Base-by-base conservation (phyloP, 768 basidiomycete genomes). In the Boletus reticuloceps region DNA sequence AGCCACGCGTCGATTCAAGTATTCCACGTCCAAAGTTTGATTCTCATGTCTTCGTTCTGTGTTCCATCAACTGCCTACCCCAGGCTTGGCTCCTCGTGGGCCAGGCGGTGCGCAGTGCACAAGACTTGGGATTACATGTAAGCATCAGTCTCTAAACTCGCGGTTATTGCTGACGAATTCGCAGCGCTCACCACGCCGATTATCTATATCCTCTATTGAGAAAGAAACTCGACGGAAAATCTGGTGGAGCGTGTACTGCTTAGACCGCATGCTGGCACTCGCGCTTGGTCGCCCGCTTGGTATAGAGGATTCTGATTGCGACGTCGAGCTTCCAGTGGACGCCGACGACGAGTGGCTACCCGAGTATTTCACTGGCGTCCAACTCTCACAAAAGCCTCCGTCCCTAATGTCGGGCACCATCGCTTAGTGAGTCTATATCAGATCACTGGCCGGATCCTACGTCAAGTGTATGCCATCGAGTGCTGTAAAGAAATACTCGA, bases 51-150 rank as follows among this genome's bases (percentile, higher is more conserved):
- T 49, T 88, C 92, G 2, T 95, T 94, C 75, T 96, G 56, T 94
- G 93, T 67, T 93, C 92, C 51, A 81, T 95, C 62, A 96, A 96
- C 66, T 94, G 93, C 67, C 82, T 96, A 49, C 94, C 94, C 4
- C 94, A 94, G 73, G 91, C 93, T 31, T 96, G 94, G 94, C 82
- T 95, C 58, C 79, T 94, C 54, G 83, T 94, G 51, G 94, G 94
- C 41, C 94, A 95, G 69, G 94, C 91, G 22, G 84, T 96, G 45
- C 84, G 94, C 55, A 85, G 85, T 55, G 93, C 89, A 4, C 94
- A 95, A 70, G 94, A 96, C 74, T 78, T 95, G 40, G 94, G 94
- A 43, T 80, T 96, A 62, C 94, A 95, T 75, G 92, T 94, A 74
- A 78, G 91, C 69, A 47, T 55, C 25, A 17, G n/a, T 36, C 34